These are phyloP conservation scores for Paxillus ammoniavirescens DNA, from an alignment of 768 basidiomycete species.

Conservation along the genomic window DNA sequence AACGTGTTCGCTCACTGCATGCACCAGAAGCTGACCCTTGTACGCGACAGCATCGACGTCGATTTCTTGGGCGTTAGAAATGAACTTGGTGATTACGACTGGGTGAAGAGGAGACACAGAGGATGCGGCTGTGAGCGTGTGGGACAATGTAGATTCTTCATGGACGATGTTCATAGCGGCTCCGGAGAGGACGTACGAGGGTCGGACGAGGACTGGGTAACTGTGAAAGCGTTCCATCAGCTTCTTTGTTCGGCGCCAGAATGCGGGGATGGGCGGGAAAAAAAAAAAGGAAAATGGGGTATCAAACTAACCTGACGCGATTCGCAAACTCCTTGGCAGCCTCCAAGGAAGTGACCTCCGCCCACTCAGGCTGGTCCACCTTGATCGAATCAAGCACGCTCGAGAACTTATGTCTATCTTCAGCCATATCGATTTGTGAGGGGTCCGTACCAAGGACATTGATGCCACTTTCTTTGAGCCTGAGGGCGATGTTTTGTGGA, in stretches of 20 bases:
- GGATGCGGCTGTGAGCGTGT: constrained; percentile 95
- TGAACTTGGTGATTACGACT: constrained; percentile 98
- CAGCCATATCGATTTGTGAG: constrained; percentile 91
- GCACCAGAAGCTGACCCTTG: constrained; percentile 87
- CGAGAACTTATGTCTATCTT: constrained; percentile 99
- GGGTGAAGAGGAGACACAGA: constrained; percentile 96
- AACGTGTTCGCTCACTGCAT: constrained; percentile 97
- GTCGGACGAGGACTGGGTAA: constrained; percentile 97
- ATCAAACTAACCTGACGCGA: constrained; percentile 57
- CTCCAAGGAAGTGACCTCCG: constrained; percentile 83
- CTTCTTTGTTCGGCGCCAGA: background rate
- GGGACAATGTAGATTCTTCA: constrained; percentile 84
- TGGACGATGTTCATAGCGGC: constrained; percentile 99
- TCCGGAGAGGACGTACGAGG: constrained; percentile 97
- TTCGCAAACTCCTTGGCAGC: constrained; percentile 90
- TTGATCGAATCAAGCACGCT: constrained; percentile 91
- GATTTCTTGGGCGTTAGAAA: constrained; percentile 96
- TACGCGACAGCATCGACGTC: constrained; percentile 97
- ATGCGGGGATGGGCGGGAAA: background rate
- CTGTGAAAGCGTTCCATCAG: constrained; percentile 35
- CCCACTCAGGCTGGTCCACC: constrained; percentile 97
- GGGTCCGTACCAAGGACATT: constrained; percentile 97
- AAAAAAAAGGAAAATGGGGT: background rate
- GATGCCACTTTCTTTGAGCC: constrained; percentile 86
- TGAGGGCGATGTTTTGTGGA: constrained; percentile 97